Conservation (phyloP, 768 basidiomycete species). For the Ramaria rubella region DNA sequence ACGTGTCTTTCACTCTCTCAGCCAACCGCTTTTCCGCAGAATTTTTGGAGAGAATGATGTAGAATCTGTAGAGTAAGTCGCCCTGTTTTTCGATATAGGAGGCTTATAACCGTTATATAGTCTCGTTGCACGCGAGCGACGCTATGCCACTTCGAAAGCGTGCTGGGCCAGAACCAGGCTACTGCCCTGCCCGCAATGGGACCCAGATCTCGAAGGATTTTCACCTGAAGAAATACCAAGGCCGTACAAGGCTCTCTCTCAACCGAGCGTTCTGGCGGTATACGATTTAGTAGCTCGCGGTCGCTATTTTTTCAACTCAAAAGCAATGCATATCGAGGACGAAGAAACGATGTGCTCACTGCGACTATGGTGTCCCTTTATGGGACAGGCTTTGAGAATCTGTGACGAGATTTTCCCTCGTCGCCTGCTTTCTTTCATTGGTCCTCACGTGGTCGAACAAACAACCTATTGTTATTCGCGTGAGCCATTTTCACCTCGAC, state of each 20-base stretch:
- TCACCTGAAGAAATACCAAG: not conserved
- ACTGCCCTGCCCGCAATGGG: not conserved
- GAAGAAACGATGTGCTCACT: not conserved
- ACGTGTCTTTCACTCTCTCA: slow-evolving; percentile 2
- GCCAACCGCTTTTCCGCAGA: not conserved
- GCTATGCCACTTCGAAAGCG: slow-evolving; percentile 1
- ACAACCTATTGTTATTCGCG: slow-evolving; percentile 5
- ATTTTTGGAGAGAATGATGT: slow-evolving; percentile 1
- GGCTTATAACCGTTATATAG: not conserved
- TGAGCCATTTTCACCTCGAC: not conserved
- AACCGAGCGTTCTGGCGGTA: not conserved
- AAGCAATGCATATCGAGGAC: slow-evolving; percentile 1
- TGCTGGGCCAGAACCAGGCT: too few species aligned
- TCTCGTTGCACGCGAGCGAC: not conserved
- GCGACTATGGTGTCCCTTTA: too few species aligned
- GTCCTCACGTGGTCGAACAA: not conserved
- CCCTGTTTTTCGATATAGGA: not conserved
- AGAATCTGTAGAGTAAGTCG: not conserved
- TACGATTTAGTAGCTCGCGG: not conserved
- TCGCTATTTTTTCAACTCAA: slow-evolving; percentile 1
- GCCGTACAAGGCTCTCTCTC: not conserved
- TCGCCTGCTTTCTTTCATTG: not conserved
- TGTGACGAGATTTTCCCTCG: slow-evolving; percentile 3
- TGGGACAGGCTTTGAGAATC: slow-evolving; percentile 4
- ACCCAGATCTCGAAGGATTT: not conserved